A percentile compares a stretch with the other conserved stretches of the same genome.
These are phyloP conservation scores for Teratosphaeria zuluensis DNA, from an alignment of 2,329 filamentous ascomycete species.

Conservation along the genomic window DNA sequence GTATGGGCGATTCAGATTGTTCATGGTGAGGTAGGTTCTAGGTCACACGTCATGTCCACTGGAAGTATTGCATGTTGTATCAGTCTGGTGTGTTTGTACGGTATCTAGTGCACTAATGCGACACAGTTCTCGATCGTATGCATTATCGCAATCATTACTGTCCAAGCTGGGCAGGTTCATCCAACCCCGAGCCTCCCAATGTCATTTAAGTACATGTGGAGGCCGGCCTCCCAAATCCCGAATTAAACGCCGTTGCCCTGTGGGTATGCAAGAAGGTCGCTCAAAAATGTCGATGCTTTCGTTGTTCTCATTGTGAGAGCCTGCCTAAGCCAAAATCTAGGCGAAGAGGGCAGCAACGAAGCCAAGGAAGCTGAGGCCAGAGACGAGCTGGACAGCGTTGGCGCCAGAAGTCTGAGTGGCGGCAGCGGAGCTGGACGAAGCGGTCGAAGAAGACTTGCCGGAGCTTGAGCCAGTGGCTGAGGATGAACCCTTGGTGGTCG, in stretches of 20 bases:
- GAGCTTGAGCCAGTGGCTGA: neutral
- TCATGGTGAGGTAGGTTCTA: neutral
- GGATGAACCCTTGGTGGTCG: neutral
- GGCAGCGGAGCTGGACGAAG: neutral
- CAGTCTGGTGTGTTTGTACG: neutral
- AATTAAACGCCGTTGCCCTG: neutral
- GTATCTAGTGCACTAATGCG: neutral
- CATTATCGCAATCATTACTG: neutral
- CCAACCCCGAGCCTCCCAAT: neutral
- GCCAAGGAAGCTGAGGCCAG: slow-evolving; percentile 1
- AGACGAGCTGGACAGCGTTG: neutral
- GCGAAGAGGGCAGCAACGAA: neutral
- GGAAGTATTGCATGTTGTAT: neutral
- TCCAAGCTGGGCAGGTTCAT: neutral
- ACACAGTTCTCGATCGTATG: neutral
- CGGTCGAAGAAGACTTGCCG: neutral
- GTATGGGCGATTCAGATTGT: neutral
- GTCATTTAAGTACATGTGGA: neutral
- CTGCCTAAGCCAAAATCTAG: neutral
- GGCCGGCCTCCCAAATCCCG: neutral
- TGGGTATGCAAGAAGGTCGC: neutral
- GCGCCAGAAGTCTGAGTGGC: neutral
- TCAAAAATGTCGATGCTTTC: neutral
- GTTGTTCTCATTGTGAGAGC: neutral
- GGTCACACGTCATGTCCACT: neutral